phyloP scores from a whole-genome alignment of 1,139 yeast species.

The Geotrichum macrosporum region DNA sequence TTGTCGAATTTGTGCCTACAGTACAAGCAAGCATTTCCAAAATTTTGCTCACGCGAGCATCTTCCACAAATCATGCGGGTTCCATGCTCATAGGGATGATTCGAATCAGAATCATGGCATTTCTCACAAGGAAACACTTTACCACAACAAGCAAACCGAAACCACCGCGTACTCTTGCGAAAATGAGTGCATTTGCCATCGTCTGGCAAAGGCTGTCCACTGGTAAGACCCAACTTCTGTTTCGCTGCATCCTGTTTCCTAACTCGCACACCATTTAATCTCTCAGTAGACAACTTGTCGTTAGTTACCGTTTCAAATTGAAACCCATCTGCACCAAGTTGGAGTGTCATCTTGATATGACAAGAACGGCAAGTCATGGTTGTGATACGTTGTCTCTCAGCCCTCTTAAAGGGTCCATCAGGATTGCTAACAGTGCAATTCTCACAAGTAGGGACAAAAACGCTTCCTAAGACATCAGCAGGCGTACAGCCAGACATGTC shows the following conservation, averaged over 20 bases:
- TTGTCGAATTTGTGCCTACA: conserved; percentile 39
- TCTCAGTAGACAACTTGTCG: conserved; percentile 26
- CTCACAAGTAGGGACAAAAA: conserved; percentile 40
- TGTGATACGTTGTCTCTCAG: conserved; percentile 36
- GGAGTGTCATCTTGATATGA: conserved; percentile 37
- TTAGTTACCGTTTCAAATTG: conserved; percentile 35
- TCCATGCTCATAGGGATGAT: conserved; percentile 41
- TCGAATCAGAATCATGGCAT: conserved; percentile 41
- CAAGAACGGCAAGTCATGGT: conserved; percentile 38
- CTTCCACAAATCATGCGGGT: conserved; percentile 43
- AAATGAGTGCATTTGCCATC: conserved; percentile 43
- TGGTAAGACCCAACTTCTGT: conserved; percentile 36
- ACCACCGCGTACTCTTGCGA: conserved; percentile 43
- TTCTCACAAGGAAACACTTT: conserved; percentile 43
- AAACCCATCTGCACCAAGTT: conserved; percentile 32
- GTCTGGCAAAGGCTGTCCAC: conserved; percentile 41
- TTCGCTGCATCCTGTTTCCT: conserved; percentile 23
- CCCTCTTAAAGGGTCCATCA: conserved; percentile 33
- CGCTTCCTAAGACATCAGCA: conserved; percentile 38
- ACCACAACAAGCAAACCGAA: conserved; percentile 43
- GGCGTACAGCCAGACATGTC: conserved; percentile 40
- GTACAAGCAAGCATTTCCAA: conserved; percentile 36
- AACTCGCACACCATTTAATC: conserved; percentile 24
- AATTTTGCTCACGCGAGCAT: conserved; percentile 44
- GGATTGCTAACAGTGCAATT: conserved; percentile 33